Percentiles rank a stretch among this genome's conserved stretches.
phyloP scores from a whole-genome alignment of 495 filamentous ascomycete species.

The Lasiosphaeris hirsuta region DNA sequence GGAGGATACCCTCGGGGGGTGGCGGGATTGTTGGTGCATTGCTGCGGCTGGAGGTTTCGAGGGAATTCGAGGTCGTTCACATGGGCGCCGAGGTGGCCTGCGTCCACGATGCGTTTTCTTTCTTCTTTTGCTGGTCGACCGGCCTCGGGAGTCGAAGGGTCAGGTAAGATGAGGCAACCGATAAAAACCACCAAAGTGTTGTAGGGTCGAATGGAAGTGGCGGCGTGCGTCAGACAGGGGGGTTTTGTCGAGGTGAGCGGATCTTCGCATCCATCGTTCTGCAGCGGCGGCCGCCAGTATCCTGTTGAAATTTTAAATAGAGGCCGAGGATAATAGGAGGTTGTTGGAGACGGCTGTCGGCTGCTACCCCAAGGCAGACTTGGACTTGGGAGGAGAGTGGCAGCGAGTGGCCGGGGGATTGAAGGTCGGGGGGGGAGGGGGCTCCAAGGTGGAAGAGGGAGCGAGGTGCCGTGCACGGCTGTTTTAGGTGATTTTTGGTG shows the following conservation, averaged over 20 bases:
- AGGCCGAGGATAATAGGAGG: constrained; percentile 9
- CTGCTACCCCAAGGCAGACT: constrained; percentile 19
- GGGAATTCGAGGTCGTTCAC: constrained; percentile 14
- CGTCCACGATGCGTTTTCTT: background rate
- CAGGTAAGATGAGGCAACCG: background rate
- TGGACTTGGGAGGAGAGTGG: constrained; percentile 2
- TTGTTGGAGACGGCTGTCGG: constrained; percentile 2
- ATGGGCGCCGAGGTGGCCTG: constrained; percentile 18
- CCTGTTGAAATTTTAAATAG: no score
- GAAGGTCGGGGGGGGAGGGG: constrained; percentile 4
- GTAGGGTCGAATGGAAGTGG: background rate
- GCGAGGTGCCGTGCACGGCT: no score
- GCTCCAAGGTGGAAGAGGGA: background rate
- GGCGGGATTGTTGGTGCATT: constrained; percentile 85
- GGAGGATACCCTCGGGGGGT: constrained; percentile 60
- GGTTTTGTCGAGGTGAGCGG: constrained; percentile 18
- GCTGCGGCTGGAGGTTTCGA: constrained; percentile 13
- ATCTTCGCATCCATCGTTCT: constrained; percentile 30
- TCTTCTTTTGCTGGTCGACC: background rate
- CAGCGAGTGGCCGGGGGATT: background rate
- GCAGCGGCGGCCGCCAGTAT: background rate
- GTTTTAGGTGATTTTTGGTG: background rate
- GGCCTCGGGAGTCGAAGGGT: background rate
- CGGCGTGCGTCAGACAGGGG: constrained; percentile 10
- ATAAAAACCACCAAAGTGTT: background rate